These are phyloP conservation scores for Xylaria sp. DNA, from an alignment of 2,329 filamentous ascomycete genomes.

Conservation along the genomic window DNA sequence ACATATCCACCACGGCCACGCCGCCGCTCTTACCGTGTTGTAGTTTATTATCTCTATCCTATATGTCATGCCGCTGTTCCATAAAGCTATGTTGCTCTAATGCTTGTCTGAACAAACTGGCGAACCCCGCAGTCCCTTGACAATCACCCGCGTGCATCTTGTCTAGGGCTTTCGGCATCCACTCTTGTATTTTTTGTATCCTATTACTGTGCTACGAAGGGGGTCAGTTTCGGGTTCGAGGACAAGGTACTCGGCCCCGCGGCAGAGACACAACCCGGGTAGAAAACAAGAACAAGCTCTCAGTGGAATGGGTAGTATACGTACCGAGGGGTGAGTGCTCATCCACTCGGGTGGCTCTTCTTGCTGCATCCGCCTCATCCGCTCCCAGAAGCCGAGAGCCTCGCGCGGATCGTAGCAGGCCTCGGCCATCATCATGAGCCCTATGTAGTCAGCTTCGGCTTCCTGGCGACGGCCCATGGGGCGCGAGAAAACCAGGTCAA, in stretches of 20 bases:
- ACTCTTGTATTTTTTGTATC: slow-evolving; percentile 72
- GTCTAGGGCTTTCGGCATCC: slow-evolving; percentile 67
- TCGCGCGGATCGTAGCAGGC: slow-evolving; percentile 78
- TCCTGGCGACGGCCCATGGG: slow-evolving; percentile 79
- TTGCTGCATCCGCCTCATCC: slow-evolving; percentile 67
- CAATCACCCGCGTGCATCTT: slow-evolving; percentile 67
- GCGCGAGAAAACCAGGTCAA: slow-evolving; percentile 72
- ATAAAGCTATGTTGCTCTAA: slow-evolving; percentile 54
- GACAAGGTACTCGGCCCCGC: background rate
- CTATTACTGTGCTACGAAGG: slow-evolving; percentile 66
- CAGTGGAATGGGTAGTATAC: slow-evolving; percentile 43
- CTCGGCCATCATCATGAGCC: slow-evolving; percentile 84
- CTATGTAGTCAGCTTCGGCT: slow-evolving; percentile 83
- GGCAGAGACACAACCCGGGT: slow-evolving; percentile 33
- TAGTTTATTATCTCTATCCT: slow-evolving; percentile 9
- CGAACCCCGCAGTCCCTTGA: slow-evolving; percentile 62
- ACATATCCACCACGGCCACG: background rate
- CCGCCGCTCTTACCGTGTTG: background rate
- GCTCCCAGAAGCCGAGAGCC: slow-evolving; percentile 73
- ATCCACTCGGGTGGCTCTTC: slow-evolving; percentile 74
- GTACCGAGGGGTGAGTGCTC: slow-evolving; percentile 79
- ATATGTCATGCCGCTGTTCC: slow-evolving; percentile 38
- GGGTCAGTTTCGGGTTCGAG: slow-evolving; percentile 19
- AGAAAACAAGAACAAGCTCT: background rate
- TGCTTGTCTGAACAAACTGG: slow-evolving; percentile 63